These are phyloP conservation scores for Phytophthora citricola DNA, from an alignment of 352 stramenopile species.

Conservation along the genomic window DNA sequence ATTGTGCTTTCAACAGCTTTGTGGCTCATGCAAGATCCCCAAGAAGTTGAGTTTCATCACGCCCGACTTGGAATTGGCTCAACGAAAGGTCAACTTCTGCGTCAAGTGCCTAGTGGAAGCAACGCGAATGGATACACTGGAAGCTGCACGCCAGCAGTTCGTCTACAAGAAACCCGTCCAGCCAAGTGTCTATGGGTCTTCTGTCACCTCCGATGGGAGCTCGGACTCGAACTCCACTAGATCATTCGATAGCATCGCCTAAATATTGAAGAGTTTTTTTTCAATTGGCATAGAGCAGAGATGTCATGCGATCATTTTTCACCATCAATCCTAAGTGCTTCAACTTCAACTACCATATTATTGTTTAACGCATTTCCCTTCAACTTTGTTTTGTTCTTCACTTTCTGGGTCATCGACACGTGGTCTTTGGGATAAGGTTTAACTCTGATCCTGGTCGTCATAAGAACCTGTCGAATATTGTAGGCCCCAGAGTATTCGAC, in stretches of 20 bases:
- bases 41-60: conserved; percentile 38
- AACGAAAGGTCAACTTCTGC: conserved; percentile 41
- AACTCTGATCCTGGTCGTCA: conserved; percentile 16
- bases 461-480: conserved; percentile 18
- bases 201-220: conserved; percentile 14
- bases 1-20: conserved; percentile 30
- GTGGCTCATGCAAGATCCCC: conserved; percentile 24
- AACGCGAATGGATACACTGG: conserved; percentile 22
- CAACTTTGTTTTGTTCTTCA: too few relatives aligned
- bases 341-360: too few relatives aligned
- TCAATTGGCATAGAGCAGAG: too few relatives aligned
- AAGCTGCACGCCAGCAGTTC: conserved; percentile 29
- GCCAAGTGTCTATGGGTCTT: conserved; percentile 22
- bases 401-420: background rate
- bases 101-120: conserved; percentile 32
- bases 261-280: too few relatives aligned
- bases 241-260: background rate
- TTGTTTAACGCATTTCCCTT: too few relatives aligned
- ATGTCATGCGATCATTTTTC: too few relatives aligned
- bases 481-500: too few relatives aligned
- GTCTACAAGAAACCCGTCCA: conserved; percentile 26
- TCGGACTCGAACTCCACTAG: conserved; percentile 12
- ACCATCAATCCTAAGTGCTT: too few relatives aligned
- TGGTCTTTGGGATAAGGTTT: conserved; percentile 4
- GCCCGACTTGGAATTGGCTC: conserved; percentile 18